Evolutionary conservation across 768 basidiomycete species (phyloP).

Genomic region (Crassisporium funariophilum): DNA sequence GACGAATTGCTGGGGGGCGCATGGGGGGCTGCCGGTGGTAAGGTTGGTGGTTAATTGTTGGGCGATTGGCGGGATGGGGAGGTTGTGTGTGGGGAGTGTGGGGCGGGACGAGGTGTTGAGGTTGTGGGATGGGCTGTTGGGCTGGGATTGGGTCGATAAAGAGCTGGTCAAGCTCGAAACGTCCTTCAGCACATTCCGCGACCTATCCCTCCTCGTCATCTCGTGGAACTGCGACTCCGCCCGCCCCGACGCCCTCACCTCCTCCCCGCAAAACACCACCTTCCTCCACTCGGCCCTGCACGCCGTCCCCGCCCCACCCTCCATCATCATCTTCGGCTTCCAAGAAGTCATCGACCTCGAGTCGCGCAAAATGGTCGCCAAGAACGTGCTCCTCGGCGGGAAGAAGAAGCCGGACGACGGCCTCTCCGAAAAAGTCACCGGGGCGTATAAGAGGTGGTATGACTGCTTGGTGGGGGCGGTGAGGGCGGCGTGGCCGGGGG

Average conservation of each 20-base stretch:
- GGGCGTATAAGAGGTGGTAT: constrained; percentile 87
- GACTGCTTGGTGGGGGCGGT: constrained; percentile 78
- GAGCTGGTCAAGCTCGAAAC: constrained; percentile 75
- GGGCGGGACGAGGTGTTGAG: constrained; percentile 73
- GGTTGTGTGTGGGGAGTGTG: constrained; percentile 72
- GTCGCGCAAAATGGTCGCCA: constrained; percentile 87
- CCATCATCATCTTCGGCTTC: constrained; percentile 92
- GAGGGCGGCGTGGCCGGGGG: constrained; percentile 69
- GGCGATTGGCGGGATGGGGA: constrained; percentile 68
- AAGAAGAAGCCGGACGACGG: constrained; percentile 64
- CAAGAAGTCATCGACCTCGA: constrained; percentile 98
- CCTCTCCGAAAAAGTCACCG: constrained; percentile 81
- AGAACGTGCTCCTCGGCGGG: constrained; percentile 81
- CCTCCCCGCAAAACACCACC: constrained; percentile 67
- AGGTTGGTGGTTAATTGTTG: constrained; percentile 70
- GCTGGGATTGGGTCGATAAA: constrained; percentile 81
- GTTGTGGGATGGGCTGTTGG: constrained; percentile 91
- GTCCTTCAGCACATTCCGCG: constrained; percentile 78
- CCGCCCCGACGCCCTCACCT: constrained; percentile 72
- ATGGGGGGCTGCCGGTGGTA: constrained; percentile 64
- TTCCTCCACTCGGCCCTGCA: constrained; percentile 80
- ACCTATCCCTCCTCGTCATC: constrained; percentile 75
- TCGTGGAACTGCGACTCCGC: constrained; percentile 95
- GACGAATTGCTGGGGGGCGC: constrained; percentile 88
- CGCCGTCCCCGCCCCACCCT: constrained; percentile 71